Evolutionary conservation across 2,329 filamentous ascomycete species (phyloP).

Genomic region (Ceratocystis lukuohia): DNA sequence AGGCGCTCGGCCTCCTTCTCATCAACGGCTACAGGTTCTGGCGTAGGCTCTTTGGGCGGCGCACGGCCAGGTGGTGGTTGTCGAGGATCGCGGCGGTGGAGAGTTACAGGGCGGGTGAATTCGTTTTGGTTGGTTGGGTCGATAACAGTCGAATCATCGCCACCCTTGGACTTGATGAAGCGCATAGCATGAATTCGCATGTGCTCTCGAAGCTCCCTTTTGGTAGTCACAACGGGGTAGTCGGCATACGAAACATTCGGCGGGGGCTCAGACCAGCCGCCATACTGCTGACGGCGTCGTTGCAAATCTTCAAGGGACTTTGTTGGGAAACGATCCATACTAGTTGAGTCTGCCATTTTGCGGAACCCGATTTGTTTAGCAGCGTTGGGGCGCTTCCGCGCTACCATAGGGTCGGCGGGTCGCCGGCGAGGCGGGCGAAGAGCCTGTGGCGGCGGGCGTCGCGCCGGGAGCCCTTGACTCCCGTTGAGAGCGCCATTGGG

Average conservation of each 20-base stretch:
- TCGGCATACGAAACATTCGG: slow-evolving; percentile 37
- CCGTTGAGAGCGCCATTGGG: neutral
- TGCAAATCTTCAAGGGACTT: slow-evolving; percentile 25
- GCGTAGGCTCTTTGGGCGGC: slow-evolving; percentile 39
- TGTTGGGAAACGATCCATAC: slow-evolving; percentile 10
- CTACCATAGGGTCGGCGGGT: slow-evolving; percentile 18
- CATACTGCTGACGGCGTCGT: slow-evolving; percentile 34
- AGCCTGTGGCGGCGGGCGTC: slow-evolving; percentile 15
- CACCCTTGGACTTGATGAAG: slow-evolving; percentile 46
- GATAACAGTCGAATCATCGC: slow-evolving; percentile 41
- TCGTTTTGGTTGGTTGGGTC: slow-evolving; percentile 59
- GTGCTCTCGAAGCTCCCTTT: slow-evolving; percentile 63
- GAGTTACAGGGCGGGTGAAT: slow-evolving; percentile 74
- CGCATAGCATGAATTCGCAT: slow-evolving; percentile 80
- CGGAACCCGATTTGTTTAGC: slow-evolving; percentile 18
- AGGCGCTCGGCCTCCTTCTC: slow-evolving; percentile 48
- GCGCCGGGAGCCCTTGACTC: slow-evolving; percentile 11
- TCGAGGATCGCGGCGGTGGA: slow-evolving; percentile 79
- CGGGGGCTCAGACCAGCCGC: slow-evolving; percentile 45
- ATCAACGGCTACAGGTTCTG: slow-evolving; percentile 34
- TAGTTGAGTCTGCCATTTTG: slow-evolving; percentile 14
- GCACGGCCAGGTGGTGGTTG: slow-evolving; percentile 50
- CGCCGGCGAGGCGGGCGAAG: slow-evolving; percentile 16
- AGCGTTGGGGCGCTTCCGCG: slow-evolving; percentile 13
- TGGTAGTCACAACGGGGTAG: slow-evolving; percentile 66